Evolutionary conservation across 306 rosid genomes (phyloP), one percentile per base, ranked within the genome.

Genomic region (Trifolium subterraneum): DNA sequence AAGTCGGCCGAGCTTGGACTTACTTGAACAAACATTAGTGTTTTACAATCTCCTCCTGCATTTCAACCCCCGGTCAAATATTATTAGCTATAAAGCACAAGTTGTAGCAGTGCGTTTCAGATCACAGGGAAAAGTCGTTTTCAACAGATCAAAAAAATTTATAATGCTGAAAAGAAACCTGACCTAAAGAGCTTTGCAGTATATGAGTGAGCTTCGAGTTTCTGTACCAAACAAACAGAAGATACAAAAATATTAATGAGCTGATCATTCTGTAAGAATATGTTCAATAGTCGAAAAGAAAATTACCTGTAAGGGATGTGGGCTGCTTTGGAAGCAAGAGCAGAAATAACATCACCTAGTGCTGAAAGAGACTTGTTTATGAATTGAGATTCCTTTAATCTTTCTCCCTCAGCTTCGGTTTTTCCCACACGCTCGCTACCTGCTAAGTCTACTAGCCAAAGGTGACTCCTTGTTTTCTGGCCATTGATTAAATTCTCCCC

Each of bases 21-120:
- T 29, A 94, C 79, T 70, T 94, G 99, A 68, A 94, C 99, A 84
- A 94, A 91, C 99, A 94, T 94, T 73, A 94, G 73, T 12, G 99
- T 94, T 88, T 94, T 94, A 84, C 99, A 92, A 80, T 94, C 97
- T 81, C 99, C 97, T 45, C 99, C 99, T 94, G 90, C 84, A 84
- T 47, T 68, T 80, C 68, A 76, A 68, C 25, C 77, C 47, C 75
- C 22, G 47, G 72, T 79, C 72, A 85, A 85, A 60, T 58, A 51
- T 68, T 61, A 69, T 54, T 51, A 73, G 33, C 41, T n/a, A 74
- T 67, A 9, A 47, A 79, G 64, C 36, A n/a, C 42, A n/a, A 48
- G 38, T 15, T 20, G 38, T 59, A 69, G 47, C 42, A 27, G 68
- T 13, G 22, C 48, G 71, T 19, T 64, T 35, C 44, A 42, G 61